Evolutionary conservation across 768 basidiomycete species (phyloP).

Genomic region (Rubroboletus satanas): DNA sequence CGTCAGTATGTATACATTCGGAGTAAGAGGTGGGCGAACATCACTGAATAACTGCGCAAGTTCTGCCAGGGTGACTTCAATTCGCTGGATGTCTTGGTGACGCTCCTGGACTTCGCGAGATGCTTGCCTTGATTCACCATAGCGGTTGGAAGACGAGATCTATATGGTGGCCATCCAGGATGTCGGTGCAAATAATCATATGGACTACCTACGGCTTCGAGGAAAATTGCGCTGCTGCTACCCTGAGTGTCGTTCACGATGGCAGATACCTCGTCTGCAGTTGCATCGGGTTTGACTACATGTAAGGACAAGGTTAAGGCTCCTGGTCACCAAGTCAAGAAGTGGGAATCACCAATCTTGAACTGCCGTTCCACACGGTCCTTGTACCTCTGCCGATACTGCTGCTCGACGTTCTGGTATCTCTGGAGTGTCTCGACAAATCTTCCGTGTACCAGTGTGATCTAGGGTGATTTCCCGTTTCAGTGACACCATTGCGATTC

Average conservation of each 20-base stretch:
- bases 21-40: slow-evolving; percentile 36
- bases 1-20: neutral
- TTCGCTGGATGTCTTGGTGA: slow-evolving; percentile 78
- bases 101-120: slow-evolving; percentile 87
- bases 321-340: neutral
- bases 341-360: slow-evolving; percentile 54
- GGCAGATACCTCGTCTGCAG: slow-evolving; percentile 70
- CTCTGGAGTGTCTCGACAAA: slow-evolving; percentile 75
- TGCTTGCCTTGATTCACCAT: slow-evolving; percentile 76
- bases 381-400: slow-evolving; percentile 59
- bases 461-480: slow-evolving; percentile 34
- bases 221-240: slow-evolving; percentile 66
- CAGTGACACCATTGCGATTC: neutral
- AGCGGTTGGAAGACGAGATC: slow-evolving; percentile 76
- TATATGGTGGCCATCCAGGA: slow-evolving; percentile 23
- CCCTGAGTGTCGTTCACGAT: slow-evolving; percentile 63
- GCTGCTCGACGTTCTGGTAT: slow-evolving; percentile 74
- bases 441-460: slow-evolving; percentile 56
- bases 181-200: neutral
- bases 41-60: slow-evolving; percentile 86
- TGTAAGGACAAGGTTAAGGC: neutral
- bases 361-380: slow-evolving; percentile 72
- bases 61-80: slow-evolving; percentile 85
- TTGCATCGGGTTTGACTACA: slow-evolving; percentile 82
- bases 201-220: slow-evolving; percentile 52